A percentile compares a stretch with the other conserved stretches of the same genome.
These are phyloP conservation scores for Ganoderma sinense DNA, from an alignment of 1,284 basidiomycete species.

Conservation along the genomic window DNA sequence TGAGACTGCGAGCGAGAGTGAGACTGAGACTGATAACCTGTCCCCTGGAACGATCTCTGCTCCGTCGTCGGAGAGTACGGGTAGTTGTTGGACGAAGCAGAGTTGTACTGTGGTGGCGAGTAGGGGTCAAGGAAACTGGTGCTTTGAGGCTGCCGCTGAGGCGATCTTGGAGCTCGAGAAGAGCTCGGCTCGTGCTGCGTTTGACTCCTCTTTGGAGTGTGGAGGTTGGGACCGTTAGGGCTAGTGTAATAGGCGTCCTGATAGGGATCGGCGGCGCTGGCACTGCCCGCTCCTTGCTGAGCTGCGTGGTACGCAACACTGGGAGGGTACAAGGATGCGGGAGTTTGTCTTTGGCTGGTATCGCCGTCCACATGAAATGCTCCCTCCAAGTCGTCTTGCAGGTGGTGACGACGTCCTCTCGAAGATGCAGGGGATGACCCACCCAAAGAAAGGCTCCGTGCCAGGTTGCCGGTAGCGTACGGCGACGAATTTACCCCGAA, in stretches of 20 bases:
- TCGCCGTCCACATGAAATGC: constrained; percentile 63
- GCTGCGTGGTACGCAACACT: constrained; percentile 61
- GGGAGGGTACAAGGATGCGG: constrained; percentile 64
- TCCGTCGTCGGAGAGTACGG: constrained; percentile 61
- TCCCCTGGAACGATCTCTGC: constrained; percentile 46
- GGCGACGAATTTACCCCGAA: constrained; percentile 52
- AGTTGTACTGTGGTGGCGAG: constrained; percentile 65
- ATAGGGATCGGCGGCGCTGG: constrained; percentile 54
- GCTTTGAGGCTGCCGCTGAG: constrained; percentile 56
- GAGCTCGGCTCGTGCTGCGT: constrained; percentile 59
- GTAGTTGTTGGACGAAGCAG: constrained; percentile 56
- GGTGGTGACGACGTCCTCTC: constrained; percentile 49
- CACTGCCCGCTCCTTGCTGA: constrained; percentile 35
- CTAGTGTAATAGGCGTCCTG: constrained; percentile 71
- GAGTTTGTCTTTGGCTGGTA: constrained; percentile 44
- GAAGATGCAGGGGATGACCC: constrained; percentile 39
- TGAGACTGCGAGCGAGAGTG: constrained; percentile 69
- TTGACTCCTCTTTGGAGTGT: constrained; percentile 63
- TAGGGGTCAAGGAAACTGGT: constrained; percentile 69
- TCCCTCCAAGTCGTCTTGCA: constrained; percentile 75
- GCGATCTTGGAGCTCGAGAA: constrained; percentile 62
- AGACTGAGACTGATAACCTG: constrained; percentile 52
- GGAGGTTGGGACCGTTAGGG: constrained; percentile 50
- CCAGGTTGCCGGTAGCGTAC: constrained; percentile 60
- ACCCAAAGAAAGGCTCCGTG: constrained; percentile 72